Evolutionary conservation across 2,329 filamentous ascomycete genomes (phyloP).

Genomic region (Colletotrichum musae): DNA sequence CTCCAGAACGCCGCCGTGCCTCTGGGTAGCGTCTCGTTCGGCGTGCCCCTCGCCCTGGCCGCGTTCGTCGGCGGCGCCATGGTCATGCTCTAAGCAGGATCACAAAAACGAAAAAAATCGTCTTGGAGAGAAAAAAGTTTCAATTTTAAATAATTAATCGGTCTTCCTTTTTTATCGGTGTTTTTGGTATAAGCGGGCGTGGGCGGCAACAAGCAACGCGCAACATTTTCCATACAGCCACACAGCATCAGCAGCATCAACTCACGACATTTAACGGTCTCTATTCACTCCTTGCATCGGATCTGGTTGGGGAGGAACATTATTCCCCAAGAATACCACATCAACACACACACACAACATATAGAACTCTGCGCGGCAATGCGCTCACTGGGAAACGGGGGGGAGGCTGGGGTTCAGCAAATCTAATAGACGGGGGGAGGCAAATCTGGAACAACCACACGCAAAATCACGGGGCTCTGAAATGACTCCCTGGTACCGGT

Average conservation of each 20-base stretch:
- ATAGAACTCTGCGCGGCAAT: conserved; percentile 35
- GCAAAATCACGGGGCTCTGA: background rate
- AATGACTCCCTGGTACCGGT: too few relatives aligned
- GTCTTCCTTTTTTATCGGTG: conserved; percentile 14
- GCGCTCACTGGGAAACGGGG: conserved; percentile 4
- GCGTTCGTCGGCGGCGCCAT: conserved; percentile 46
- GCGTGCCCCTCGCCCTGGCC: conserved; percentile 44
- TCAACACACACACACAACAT: background rate
- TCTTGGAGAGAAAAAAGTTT: conserved; percentile 15
- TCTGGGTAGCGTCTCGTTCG: conserved; percentile 41
- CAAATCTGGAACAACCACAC: background rate
- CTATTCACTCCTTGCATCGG: conserved; percentile 40
- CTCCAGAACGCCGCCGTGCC: conserved; percentile 55
- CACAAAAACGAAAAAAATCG: background rate
- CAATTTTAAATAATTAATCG: conserved; percentile 27
- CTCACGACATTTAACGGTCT: conserved; percentile 40
- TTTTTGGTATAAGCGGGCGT: conserved; percentile 11
- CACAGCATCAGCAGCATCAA: conserved; percentile 37
- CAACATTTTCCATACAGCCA: conserved; percentile 13
- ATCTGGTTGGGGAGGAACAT: conserved; percentile 24
- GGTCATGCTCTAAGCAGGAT: conserved; percentile 27
- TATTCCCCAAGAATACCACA: background rate
- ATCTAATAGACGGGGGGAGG: conserved; percentile 23
- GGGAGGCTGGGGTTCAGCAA: background rate
- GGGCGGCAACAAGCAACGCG: background rate